Evolutionary conservation across 2,329 filamentous ascomycete species (phyloP).

Genomic region (Ophiostoma sp.): DNA sequence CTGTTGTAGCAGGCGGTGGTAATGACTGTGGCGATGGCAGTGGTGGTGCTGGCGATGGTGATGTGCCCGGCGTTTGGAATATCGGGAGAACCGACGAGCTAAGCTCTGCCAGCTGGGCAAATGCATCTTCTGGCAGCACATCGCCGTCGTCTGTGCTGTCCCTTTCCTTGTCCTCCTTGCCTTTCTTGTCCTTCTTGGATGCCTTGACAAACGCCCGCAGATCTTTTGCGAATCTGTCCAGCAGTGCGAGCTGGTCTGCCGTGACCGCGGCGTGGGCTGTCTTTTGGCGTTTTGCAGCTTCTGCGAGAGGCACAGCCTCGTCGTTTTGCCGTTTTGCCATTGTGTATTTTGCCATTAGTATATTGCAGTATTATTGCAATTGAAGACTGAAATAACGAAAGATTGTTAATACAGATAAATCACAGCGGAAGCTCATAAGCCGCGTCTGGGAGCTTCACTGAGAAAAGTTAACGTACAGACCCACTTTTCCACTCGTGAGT

Average conservation of each 20-base stretch:
- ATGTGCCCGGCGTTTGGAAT: neutral
- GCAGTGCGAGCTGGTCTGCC: slow-evolving; percentile 28
- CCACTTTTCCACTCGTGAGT: neutral
- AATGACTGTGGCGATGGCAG: neutral
- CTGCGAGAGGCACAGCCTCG: neutral
- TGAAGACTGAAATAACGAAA: neutral
- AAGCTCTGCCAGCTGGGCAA: slow-evolving; percentile 27
- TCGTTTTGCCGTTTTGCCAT: slow-evolving; percentile 17
- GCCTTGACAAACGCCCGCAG: slow-evolving; percentile 38
- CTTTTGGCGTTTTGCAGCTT: slow-evolving; percentile 20
- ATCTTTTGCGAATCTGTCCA: slow-evolving; percentile 37
- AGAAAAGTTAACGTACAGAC: neutral
- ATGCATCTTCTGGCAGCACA: slow-evolving; percentile 5
- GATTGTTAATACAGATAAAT: neutral
- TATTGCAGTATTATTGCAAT: neutral
- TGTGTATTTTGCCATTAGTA: neutral
- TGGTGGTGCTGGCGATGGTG: neutral
- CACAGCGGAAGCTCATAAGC: neutral
- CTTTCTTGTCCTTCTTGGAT: slow-evolving; percentile 31
- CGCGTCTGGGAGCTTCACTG: slow-evolving; percentile 3
- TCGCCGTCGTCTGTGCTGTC: neutral
- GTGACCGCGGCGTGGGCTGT: neutral
- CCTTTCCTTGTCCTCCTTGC: neutral
- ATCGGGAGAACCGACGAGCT: neutral
- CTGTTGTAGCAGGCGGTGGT: neutral